Base-by-base conservation (phyloP, 108 stramenopile genomes). In the Nannochloropsis oceanica region DNA sequence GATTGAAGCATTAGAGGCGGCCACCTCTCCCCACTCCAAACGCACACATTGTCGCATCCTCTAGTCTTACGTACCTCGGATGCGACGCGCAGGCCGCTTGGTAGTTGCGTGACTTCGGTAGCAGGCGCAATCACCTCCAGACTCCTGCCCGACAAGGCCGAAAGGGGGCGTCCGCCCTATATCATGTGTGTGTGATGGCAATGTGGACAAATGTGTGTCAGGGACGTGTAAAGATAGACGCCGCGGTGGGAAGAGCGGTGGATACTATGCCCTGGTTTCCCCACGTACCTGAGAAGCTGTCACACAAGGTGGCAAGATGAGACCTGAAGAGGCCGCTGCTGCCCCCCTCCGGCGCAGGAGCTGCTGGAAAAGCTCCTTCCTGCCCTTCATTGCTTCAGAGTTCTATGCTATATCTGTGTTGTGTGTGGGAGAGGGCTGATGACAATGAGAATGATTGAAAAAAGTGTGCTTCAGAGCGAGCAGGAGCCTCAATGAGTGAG, bases 41-140 rank as follows among this genome's bases (percentile, higher is more conserved):
- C 5, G 34, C 34, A 34, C 34, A 5, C 34, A 5, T 34, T 34
- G 5, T 34, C 34, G 34, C 34, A 34, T 34, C 34, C 34, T 34
- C 34, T 34, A 34, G 34, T 34, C 34, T 1, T 34, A 34, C 5
- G 34, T 81, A 89, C 89, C 90, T 90, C 90, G 14, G 90, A 89
- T 43, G 89, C 90, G 13, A 90, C 90, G 34, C 90, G 26, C 81
- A 90, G 43, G 25, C 90, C 90, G 46, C 88, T 90, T 25, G 87
- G 44, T 12, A 89, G 85, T 18, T 85, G 86, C 2, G 90, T 89
- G 26, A 90, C 87, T 80, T 90, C 85, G 42, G 90, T 90, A 25
- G 84, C 82, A 42, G 90, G 90, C n/a, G 89, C 84, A 83, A 89
- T 90, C 25, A 87, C 42, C 26, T 73, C 59, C 9, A 73, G n/a